These are phyloP conservation scores for Puccinellia tenuiflora DNA, from an alignment of 176 grass and related monocot genomes.

Conservation along the genomic window DNA sequence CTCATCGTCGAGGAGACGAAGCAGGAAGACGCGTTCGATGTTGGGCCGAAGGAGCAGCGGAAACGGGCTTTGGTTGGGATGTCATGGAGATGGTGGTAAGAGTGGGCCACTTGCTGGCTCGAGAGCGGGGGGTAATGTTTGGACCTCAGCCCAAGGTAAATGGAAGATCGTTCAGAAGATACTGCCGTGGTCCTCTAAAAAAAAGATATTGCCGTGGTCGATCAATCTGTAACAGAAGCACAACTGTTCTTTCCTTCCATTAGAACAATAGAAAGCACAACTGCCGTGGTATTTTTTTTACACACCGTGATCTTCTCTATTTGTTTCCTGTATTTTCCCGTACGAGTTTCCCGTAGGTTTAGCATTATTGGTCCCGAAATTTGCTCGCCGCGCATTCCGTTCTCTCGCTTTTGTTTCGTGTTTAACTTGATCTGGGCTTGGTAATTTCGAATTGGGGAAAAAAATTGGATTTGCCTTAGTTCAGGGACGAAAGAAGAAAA, in stretches of 20 bases:
- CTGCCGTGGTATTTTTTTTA: too few relatives aligned
- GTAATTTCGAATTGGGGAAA: neutral
- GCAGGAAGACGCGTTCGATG: neutral
- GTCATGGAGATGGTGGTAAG: neutral
- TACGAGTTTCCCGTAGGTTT: neutral
- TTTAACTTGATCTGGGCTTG: neutral
- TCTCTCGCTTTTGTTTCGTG: neutral
- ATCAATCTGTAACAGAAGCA: too few relatives aligned
- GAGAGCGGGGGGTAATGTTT: neutral
- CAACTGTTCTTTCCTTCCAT: too few relatives aligned
- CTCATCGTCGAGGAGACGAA: neutral
- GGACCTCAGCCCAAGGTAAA: neutral
- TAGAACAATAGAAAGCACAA: too few relatives aligned
- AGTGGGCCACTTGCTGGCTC: too few relatives aligned
- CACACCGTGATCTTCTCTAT: too few relatives aligned
- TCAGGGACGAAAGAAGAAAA: neutral
- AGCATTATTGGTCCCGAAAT: neutral
- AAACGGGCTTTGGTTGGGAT: too few relatives aligned
- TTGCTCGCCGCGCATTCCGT: neutral
- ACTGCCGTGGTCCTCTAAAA: neutral
- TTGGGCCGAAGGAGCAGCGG: neutral
- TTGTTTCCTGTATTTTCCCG: too few relatives aligned
- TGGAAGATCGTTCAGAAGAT: neutral
- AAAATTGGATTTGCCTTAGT: neutral
- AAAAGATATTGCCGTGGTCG: too few relatives aligned